Conservation (phyloP, 1,284 basidiomycete genomes). For the Polyporus tsugae region DNA sequence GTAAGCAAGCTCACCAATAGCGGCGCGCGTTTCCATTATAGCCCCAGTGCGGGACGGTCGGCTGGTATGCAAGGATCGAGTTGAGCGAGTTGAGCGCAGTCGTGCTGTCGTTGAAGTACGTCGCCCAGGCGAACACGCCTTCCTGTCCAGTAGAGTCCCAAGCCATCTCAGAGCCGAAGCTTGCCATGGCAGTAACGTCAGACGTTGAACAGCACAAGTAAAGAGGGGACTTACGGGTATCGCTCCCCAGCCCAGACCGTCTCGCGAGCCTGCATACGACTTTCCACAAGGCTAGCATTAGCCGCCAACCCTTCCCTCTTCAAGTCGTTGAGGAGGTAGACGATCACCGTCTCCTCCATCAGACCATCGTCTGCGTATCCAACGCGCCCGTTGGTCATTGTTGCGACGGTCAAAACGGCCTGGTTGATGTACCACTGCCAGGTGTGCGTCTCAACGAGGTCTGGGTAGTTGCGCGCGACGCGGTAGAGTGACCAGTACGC, state of each 20-base stretch:
- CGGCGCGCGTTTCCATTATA: constrained; percentile 68
- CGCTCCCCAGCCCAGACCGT: constrained; percentile 55
- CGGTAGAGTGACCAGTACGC: constrained; percentile 68
- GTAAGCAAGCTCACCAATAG: constrained; percentile 53
- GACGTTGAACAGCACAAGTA: not conserved
- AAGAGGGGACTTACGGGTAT: constrained; percentile 54
- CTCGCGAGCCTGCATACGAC: constrained; percentile 56
- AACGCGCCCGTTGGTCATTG: constrained; percentile 56
- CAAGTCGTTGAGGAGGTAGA: constrained; percentile 58
- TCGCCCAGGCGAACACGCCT: constrained; percentile 63
- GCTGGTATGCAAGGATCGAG: constrained; percentile 66
- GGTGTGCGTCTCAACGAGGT: constrained; percentile 52
- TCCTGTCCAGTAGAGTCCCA: constrained; percentile 72
- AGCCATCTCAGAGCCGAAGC: constrained; percentile 68
- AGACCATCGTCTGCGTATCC: constrained; percentile 58
- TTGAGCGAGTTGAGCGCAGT: constrained; percentile 63
- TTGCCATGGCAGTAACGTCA: constrained; percentile 31
- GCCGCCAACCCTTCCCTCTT: constrained; percentile 59
- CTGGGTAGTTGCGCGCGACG: constrained; percentile 64
- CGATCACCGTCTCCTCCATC: constrained; percentile 67
- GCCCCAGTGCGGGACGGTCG: constrained; percentile 66
- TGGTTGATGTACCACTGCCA: constrained; percentile 69
- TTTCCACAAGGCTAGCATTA: constrained; percentile 58
- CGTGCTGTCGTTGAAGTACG: constrained; percentile 60
- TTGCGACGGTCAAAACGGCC: constrained; percentile 57